Evolutionary conservation across 139 green algal species (phyloP), one percentile per base, ranked within the genome.

Genomic region (Picocystis salinarum): DNA sequence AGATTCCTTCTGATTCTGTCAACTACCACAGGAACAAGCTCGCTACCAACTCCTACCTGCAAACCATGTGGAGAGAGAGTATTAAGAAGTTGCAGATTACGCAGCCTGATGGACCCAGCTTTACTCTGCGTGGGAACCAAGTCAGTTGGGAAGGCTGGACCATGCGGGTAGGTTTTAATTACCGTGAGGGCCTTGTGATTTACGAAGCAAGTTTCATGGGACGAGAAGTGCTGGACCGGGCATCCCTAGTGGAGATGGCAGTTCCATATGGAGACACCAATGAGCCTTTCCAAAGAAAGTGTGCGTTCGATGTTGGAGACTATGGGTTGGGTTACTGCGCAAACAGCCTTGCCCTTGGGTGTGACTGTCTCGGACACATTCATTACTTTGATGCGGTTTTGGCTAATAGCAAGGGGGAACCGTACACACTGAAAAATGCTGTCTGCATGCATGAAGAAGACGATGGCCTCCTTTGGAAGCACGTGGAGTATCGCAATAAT

Each of bases 391-490:
- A 83, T 36, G 80, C 58, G 5, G 48, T 79, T 28, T 52, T 91
- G 40, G 76, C 64, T 61, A 69, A 83, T 51, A 45, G 42, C 41
- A 56, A 52, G 42, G 70, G 66, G 6, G 64, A 71, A 42, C 40
- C 70, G 1, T 42, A 76, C 34, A 52, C 66, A 17, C 70, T 91
- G 13, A 53, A 59, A 34, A 85, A 88, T 36, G 70, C 65, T 0
- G 46, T 91, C 12, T 91, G 79, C 68, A 66, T 91, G 56, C 77
- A 91, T 45, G 79, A 91, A 66, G 79, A 91, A 68, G 79, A 91
- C 50, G 42, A 61, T 5, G 80, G 79, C 22, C 58, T 85, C 15
- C 54, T 80, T 46, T 91, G 77, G 78, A 93, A 93, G 67, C 78
- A 91, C 58, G 39, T 70, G 4, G 75, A 88, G 47, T 83, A 72